Evolutionary conservation across 768 basidiomycete species (phyloP), one percentile per base, ranked within the genome.

Genomic region (Trametes punicea): DNA sequence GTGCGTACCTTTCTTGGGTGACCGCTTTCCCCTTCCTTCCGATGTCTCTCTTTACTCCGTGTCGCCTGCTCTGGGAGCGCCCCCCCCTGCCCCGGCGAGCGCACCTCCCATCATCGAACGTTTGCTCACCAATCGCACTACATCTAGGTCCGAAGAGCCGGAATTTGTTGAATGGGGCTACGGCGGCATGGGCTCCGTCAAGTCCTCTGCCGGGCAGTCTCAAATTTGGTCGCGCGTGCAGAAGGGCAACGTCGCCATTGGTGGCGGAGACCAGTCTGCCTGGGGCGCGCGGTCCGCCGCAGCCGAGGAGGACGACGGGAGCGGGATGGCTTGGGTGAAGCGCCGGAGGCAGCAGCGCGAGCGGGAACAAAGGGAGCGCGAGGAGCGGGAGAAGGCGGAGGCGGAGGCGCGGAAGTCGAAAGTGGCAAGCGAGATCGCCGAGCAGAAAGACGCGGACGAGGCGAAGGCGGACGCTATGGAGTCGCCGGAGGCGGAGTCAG

Each of bases 111-210:
- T 44, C 42, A 27, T 9, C n/a, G 42, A 44, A 44, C 26, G 42
- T 5, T 27, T 15, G 25, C 42, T 44, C 23, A 44, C 42, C 25
- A 2, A 27, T 30, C 4, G 27, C 8, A 21, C 16, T 16, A n/a
- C n/a, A n/a, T 47, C 5, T 33, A 68, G 67, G 13, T 61, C 84
- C 26, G 81, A 84, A 0, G 88, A 90, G 59, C 87, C 88, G 29
- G 87, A 87, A 66, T 95, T 95, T 62, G 90, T 93, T 15, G 93
- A 95, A 70, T 95, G 93, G 93, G 93, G 93, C 0, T 90, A 88
- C 55, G 89, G 89, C 29, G 89, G 89, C 2, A 87, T 93, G 86
- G 92, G 92, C 25, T 69, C 64, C 18, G 69, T 65, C 34, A 58
- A 29, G 67, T 69, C 59, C 27, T 44, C 39, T 4, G 55, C 53